Base-by-base conservation (phyloP, 2,329 filamentous ascomycete species). In the Penicillium sp. region DNA sequence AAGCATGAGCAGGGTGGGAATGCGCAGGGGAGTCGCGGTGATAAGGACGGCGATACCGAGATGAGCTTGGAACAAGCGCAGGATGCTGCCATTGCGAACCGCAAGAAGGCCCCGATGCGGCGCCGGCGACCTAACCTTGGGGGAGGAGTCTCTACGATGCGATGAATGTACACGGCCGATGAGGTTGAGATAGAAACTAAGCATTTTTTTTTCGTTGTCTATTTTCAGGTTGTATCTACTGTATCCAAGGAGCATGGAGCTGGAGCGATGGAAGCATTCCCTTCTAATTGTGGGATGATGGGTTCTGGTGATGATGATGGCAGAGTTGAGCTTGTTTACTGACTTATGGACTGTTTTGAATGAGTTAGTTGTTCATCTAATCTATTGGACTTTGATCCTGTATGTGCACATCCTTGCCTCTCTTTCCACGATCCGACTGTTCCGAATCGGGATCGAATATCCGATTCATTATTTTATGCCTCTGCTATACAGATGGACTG, bases 31-130 rank as follows among this genome's bases (percentile, higher is more conserved):
- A 27, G 10, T 22, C 42, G 25, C 27, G 55, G 61, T 53, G 67
- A 67, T 46, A 56, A 59, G 19, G 68, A 71, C 36, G 70, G 66
- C n/a, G 66, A 74, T 46, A 66, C 59, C 42, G 72, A 68, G 51
- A 72, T 71, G 67, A 66, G 59, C 27, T 53, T 57, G 22, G 56
- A 54, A 47, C 54, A 60, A 52, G 56, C 63, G 41, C 66, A 72
- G 55, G 68, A 70, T 54, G 64, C 67, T 31, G 69, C 64, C 13
- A 71, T 71, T 46, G 67, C 66, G 37, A 71, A 63, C 52, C 65
- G 68, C 59, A 73, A 71, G 60, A 75, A 70, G 58, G 72, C 70
- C 4, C 69, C 70, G 9, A 72, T 73, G 64, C 68, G 71, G 40
- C 66, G 68, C 54, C 66, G 71, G 47, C 66, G 69, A 51, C 61